Conservation (phyloP, 202 grass and related monocot species). For the Zizania palustris region DNA sequence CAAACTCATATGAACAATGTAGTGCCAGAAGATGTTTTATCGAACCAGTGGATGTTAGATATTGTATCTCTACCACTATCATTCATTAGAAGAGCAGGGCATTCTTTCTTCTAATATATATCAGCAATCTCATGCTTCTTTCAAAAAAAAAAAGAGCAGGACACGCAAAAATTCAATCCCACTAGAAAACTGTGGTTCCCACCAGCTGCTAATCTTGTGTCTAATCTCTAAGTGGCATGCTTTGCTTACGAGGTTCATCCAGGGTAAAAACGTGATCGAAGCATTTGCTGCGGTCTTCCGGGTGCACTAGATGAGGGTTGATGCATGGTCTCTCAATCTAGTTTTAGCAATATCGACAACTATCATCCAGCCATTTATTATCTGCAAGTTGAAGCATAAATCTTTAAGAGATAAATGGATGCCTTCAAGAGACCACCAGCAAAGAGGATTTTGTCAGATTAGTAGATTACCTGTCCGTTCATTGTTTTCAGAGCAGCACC, state of each 20-base stretch:
- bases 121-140: too few relatives aligned
- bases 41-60: not conserved
- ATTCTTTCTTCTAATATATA: too few relatives aligned
- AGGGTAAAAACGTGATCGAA: slow-evolving; percentile 27
- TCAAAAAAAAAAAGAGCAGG: too few relatives aligned
- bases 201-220: slow-evolving; percentile 37
- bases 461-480: slow-evolving; percentile 80
- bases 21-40: not conserved
- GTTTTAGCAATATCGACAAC: slow-evolving; percentile 84
- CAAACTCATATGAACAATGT: not conserved
- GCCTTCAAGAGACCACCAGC: not conserved
- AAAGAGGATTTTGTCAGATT: slow-evolving; percentile 1
- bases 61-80: not conserved
- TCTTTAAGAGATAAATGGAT: slow-evolving; percentile 28
- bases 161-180: slow-evolving; percentile 37
- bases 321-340: slow-evolving; percentile 39
- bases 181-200: slow-evolving; percentile 46
- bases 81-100: not conserved
- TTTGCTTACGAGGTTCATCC: slow-evolving; percentile 28
- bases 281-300: slow-evolving; percentile 37
- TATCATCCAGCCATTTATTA: slow-evolving; percentile 99
- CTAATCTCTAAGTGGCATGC: slow-evolving; percentile 29
- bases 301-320: slow-evolving; percentile 21
- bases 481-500: slow-evolving; percentile 86
- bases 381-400: slow-evolving; percentile 50